Evolutionary conservation across 345 rosid genomes (phyloP).

Genomic region (Eucalyptus lansdowneana): DNA sequence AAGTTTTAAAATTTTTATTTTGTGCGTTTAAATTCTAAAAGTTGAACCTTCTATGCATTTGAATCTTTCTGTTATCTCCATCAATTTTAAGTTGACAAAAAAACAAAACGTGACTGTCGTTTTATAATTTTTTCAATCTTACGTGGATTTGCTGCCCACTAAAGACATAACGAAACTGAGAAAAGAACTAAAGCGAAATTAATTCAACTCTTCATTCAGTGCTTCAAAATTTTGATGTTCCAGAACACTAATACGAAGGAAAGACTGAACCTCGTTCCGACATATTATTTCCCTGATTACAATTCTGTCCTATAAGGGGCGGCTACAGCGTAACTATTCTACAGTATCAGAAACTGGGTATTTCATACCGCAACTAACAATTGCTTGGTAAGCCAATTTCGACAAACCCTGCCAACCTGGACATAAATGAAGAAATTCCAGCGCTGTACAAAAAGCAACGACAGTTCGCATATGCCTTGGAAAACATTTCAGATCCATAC

Average conservation of each 20-base stretch:
- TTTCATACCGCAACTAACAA: neutral
- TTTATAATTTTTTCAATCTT: neutral
- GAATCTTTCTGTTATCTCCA: neutral
- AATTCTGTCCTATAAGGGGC: neutral
- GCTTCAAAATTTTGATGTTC: neutral
- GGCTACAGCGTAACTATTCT: neutral
- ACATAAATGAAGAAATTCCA: neutral
- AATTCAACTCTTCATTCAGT: neutral
- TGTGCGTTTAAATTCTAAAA: neutral
- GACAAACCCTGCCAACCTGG: neutral
- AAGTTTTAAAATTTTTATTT: neutral
- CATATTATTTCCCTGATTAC: neutral
- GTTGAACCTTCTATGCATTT: neutral
- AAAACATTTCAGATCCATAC: slow-evolving; percentile 13
- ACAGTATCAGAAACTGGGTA: neutral
- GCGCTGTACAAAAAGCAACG: neutral
- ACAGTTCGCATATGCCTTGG: neutral
- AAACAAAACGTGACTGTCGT: neutral
- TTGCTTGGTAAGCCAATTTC: neutral
- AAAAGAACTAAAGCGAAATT: neutral
- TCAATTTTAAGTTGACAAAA: neutral
- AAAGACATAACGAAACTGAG: neutral
- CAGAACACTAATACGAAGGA: neutral
- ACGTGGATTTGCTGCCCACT: neutral
- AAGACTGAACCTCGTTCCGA: neutral